Conservation (phyloP, 257 asterid species). For the Solanum microdontum region DNA sequence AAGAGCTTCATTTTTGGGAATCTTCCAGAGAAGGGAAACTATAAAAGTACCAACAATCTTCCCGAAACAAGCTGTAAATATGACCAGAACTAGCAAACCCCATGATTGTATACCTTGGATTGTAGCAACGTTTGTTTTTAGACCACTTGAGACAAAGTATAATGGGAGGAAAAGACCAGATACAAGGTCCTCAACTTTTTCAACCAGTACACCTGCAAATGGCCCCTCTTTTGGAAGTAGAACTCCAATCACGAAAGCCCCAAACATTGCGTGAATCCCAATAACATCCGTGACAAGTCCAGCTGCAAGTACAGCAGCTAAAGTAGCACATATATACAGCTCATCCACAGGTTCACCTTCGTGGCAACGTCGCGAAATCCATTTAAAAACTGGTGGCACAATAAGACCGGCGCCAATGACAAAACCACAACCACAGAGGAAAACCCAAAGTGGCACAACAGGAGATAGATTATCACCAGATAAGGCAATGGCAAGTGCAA, state of each 20-base stretch:
- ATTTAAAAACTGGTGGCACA: constrained; percentile 42
- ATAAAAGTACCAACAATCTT: constrained; percentile 57
- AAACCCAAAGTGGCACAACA: constrained; percentile 51
- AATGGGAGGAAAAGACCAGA: constrained; percentile 75
- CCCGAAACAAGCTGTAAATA: constrained; percentile 61
- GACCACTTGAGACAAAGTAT: constrained; percentile 76
- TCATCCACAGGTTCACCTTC: constrained; percentile 77
- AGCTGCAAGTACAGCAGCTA: constrained; percentile 61
- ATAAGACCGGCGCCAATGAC: constrained; percentile 20
- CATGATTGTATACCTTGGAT: constrained; percentile 66
- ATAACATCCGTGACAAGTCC: constrained; percentile 60
- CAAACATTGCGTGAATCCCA: constrained; percentile 88
- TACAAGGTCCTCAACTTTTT: constrained; percentile 79
- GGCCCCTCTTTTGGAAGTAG: constrained; percentile 81
- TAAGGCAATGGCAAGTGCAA: constrained; percentile 65
- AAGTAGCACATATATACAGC: constrained; percentile 47
- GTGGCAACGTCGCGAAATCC: constrained; percentile 46
- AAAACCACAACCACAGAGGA: constrained; percentile 48
- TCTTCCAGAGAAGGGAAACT: constrained; percentile 37
- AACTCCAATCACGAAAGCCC: constrained; percentile 75
- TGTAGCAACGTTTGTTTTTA: constrained; percentile 69
- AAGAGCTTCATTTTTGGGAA: constrained; percentile 53
- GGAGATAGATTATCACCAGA: constrained; percentile 53
- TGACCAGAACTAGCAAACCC: constrained; percentile 69
- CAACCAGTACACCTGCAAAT: constrained; percentile 60